Base-by-base conservation (phyloP, 179 eudicot genomes). In the Actinidia arguta region DNA sequence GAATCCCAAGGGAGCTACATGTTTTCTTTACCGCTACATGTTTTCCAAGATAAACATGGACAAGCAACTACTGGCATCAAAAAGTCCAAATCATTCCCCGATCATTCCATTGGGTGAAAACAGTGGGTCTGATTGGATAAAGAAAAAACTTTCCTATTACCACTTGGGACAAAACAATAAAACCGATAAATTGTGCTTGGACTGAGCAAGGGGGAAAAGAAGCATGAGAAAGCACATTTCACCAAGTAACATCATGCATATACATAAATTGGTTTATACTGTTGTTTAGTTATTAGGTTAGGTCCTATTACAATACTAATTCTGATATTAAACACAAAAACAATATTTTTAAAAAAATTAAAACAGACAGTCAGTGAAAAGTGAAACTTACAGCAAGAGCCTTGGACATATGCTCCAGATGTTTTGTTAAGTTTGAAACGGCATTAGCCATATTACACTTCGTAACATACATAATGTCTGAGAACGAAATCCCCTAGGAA, bases 391-490 rank as follows among this genome's bases (percentile, higher is more conserved):
- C 99, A 75, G 94, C 90, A 79, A 96, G 90, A 82, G 92, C 85
- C 68, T 92, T 94, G 20, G 89, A 83, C 20, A 94, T 94, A 78
- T 84, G 68, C 73, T 91, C 94, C 93, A 93, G 84, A 92, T 96
- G 93, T 83, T 92, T 92, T 58, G 96, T 96, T 90, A 96, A 84
- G 78, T 90, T 94, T 78, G 89, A 75, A 48, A 96, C 99, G 78
- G 98, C 99, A 86, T 55, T 82, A 81, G 91, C 90, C 99, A 96
- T 96, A 82, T 82, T 91, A 10, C 83, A 86, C 92, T 95, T 96
- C 70, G 98, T 95, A 47, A 95, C 99, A 82, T 94, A 93, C 99
- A 96, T 93, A 73, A 96, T 88, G 83, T 96, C 98, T 25, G 98
- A 91, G 85, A 96, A 92, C 63, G 95, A 91, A 42, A 94, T 22